Conservation (phyloP, 371 early-diverging fungal species). For the Rhizomucor pusillus region DNA sequence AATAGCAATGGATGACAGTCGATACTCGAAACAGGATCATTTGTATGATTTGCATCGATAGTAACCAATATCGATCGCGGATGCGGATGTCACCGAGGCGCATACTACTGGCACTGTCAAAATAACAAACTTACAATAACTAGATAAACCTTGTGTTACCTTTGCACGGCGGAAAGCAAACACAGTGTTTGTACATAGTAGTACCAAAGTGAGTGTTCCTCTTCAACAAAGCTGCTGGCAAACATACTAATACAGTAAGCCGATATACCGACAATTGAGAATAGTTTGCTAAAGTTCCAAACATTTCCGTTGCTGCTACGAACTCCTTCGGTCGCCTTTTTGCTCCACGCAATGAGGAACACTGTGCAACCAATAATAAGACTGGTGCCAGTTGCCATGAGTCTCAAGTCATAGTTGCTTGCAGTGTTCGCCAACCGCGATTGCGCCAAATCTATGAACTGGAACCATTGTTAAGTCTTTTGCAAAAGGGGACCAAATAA, state of each 20-base stretch:
- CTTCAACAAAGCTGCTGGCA: constrained; percentile 77
- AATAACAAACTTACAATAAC: no score
- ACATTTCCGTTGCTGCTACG: background rate
- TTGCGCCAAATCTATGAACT: constrained; percentile 51
- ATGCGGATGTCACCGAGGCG: no score
- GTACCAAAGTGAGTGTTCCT: constrained; percentile 78
- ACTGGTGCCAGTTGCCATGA: constrained; percentile 49
- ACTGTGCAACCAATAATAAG: constrained; percentile 15
- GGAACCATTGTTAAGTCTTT: no score
- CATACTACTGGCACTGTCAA: no score
- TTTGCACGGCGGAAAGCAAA: constrained; percentile 38
- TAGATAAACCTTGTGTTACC: constrained; percentile 38
- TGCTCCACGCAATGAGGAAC: constrained; percentile 1
- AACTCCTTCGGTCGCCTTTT: background rate
- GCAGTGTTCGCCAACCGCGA: constrained; percentile 47
- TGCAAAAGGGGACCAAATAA: no score
- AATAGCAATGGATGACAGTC: no score
- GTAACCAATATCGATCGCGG: no score
- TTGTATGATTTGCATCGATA: no score
- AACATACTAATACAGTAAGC: constrained; percentile 57
- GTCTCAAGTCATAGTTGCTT: constrained; percentile 50
- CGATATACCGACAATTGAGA: constrained; percentile 29
- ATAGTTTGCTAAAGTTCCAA: constrained; percentile 15
- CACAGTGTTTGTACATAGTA: constrained; percentile 62
- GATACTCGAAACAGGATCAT: no score